These are phyloP conservation scores for Phytophthora ramorum DNA, from an alignment of 352 stramenopile genomes.

Conservation along the genomic window DNA sequence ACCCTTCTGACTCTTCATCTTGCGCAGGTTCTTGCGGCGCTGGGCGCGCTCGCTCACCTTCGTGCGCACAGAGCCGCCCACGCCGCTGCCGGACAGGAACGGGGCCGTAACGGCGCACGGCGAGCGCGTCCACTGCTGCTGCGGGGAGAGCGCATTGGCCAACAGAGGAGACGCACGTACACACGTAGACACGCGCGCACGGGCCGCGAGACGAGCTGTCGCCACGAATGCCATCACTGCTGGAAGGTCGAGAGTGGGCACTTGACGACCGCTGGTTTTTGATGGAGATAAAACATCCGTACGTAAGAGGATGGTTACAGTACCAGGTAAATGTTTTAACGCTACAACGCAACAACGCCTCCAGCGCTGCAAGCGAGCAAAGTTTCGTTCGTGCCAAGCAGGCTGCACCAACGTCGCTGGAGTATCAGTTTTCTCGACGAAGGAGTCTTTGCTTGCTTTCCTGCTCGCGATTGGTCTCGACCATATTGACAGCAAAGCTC, in stretches of 20 bases:
- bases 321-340: no score
- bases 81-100: conserved; percentile 24
- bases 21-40: conserved; percentile 80
- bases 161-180: conserved; percentile 22
- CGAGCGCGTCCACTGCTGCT: conserved; percentile 3
- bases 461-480: no score
- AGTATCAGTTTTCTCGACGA: no score
- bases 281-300: background rate
- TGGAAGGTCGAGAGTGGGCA: conserved; percentile 11
- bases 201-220: conserved; percentile 13
- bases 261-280: conserved; percentile 16
- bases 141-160: conserved; percentile 6
- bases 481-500: no score
- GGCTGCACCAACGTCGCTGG: no score
- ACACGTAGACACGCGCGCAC: conserved; percentile 6
- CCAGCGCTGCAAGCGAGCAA: no score
- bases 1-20: conserved; percentile 70
- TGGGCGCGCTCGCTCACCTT: conserved; percentile 77
- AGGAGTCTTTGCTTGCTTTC: no score
- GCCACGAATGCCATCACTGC: conserved; percentile 12
- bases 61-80: conserved; percentile 48
- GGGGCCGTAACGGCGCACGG: conserved; percentile 10
- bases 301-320: background rate
- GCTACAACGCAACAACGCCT: no score
- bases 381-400: no score